Conservation (phyloP, 2,329 filamentous ascomycete species). For the Cordyceps pruinosa region DNA sequence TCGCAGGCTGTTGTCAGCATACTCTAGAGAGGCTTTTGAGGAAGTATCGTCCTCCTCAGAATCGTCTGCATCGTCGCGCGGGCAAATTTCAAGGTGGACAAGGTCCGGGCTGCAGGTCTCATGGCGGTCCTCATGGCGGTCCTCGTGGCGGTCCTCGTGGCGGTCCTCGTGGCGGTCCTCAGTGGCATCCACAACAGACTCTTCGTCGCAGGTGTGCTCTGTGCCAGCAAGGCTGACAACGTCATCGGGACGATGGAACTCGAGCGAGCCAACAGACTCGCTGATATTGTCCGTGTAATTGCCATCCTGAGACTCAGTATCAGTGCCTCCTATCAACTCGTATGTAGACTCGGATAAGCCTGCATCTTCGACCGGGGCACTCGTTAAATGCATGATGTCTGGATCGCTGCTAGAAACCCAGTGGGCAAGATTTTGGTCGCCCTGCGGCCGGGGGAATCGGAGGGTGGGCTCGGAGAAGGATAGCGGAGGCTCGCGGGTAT, state of each 20-base stretch:
- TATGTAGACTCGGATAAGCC: constrained; percentile 50
- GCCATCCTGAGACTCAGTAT: constrained; percentile 47
- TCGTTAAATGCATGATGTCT: constrained; percentile 46
- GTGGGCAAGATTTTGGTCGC: constrained; percentile 49
- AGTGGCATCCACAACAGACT: constrained; percentile 30
- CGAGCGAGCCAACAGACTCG: constrained; percentile 45
- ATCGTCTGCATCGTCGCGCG: not conserved
- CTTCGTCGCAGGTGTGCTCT: constrained; percentile 40
- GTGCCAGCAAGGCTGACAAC: constrained; percentile 45
- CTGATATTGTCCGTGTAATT: constrained; percentile 40
- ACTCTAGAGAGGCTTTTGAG: constrained; percentile 37
- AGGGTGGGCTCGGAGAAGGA: constrained; percentile 43
- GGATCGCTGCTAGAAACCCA: constrained; percentile 53
- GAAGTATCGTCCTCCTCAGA: constrained; percentile 17
- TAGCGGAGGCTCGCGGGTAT: constrained; percentile 15
- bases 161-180: constrained; percentile 21
- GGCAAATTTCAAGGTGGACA: not conserved
- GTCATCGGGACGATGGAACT: constrained; percentile 43
- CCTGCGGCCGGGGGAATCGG: constrained; percentile 50
- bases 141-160: constrained; percentile 18
- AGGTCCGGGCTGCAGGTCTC: constrained; percentile 4
- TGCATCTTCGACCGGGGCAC: constrained; percentile 39
- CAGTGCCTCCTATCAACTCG: constrained; percentile 47
- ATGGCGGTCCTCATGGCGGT: constrained; percentile 14
- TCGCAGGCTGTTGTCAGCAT: constrained; percentile 41